Percentiles rank a stretch among this genome's conserved stretches.
These are phyloP conservation scores for Arachnomyces sp. DNA, from an alignment of 2,329 filamentous ascomycete species.

Conservation along the genomic window DNA sequence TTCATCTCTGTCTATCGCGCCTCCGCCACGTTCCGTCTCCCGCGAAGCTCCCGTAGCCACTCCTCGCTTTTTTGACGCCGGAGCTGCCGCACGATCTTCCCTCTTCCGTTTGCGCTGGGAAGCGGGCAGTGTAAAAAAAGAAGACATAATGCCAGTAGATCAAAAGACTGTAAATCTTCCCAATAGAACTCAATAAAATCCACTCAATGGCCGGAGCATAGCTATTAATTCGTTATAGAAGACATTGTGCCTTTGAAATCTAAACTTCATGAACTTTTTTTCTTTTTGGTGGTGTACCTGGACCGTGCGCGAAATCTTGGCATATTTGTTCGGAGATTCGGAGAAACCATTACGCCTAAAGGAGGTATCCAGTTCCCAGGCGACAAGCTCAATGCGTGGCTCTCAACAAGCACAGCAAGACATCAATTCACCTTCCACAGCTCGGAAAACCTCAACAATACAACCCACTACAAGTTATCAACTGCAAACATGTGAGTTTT, in stretches of 20 bases:
- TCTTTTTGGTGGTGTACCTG: constrained; percentile 30
- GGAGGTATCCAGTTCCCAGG: constrained; percentile 31
- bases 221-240: not conserved
- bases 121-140: constrained; percentile 86
- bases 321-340: constrained; percentile 4
- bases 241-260: constrained; percentile 8
- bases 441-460: constrained; percentile 13
- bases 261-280: constrained; percentile 10
- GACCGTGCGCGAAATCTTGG: constrained; percentile 20
- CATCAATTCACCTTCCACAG: constrained; percentile 1
- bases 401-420: not conserved
- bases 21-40: constrained; percentile 36
- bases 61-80: constrained; percentile 40
- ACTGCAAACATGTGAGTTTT: constrained; percentile 23
- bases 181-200: not conserved
- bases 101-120: constrained; percentile 89
- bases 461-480: constrained; percentile 14
- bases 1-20: constrained; percentile 52
- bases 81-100: constrained; percentile 37
- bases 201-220: constrained; percentile 1
- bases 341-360: constrained; percentile 25
- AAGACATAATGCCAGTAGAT: constrained; percentile 60
- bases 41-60: constrained; percentile 28
- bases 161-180: constrained; percentile 2
- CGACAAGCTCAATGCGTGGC: constrained; percentile 36